phyloP scores from a whole-genome alignment of 2,329 filamentous ascomycete genomes.

The Chaetomiaceae sp. region DNA sequence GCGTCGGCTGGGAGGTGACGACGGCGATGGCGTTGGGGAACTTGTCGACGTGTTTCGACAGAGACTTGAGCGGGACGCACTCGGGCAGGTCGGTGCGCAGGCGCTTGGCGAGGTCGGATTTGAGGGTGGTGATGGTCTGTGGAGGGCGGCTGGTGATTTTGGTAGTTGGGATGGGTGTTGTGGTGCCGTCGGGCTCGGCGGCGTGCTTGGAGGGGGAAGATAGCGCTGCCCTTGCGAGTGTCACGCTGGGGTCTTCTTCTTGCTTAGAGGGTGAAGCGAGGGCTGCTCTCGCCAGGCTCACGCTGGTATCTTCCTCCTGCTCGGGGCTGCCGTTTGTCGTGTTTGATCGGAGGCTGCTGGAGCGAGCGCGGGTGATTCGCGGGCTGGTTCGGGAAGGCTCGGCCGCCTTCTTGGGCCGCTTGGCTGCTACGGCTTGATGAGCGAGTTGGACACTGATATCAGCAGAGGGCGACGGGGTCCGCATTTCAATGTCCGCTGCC shows the following conservation, averaged over 20 bases:
- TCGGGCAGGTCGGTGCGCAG: constrained; percentile 49
- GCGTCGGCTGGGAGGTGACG: constrained; percentile 46
- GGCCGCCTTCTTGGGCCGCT: constrained; percentile 17
- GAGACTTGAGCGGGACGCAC: constrained; percentile 47
- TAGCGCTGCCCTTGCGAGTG: constrained; percentile 31
- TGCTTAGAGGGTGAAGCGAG: constrained; percentile 27
- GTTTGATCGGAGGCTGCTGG: constrained; percentile 27
- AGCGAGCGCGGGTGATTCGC: constrained; percentile 28
- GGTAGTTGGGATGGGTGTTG: not conserved
- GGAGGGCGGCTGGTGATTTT: not conserved
- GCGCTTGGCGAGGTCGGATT: constrained; percentile 43
- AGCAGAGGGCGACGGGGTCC: constrained; percentile 6
- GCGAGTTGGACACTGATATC: constrained; percentile 29
- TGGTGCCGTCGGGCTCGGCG: constrained; percentile 6
- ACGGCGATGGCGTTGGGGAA: constrained; percentile 51
- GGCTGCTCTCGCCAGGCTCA: constrained; percentile 31
- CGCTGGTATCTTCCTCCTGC: constrained; percentile 28
- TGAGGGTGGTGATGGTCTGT: constrained; percentile 33
- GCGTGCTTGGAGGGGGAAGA: constrained; percentile 28
- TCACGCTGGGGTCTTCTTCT: constrained; percentile 29
- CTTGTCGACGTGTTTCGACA: constrained; percentile 47
- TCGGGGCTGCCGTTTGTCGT: constrained; percentile 24
- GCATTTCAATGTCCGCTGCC: not conserved
- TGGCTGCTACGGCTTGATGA: constrained; percentile 21
- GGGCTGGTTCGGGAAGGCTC: constrained; percentile 23